Conservation (phyloP, 768 basidiomycete genomes). For the Lentinula guzmanii region DNA sequence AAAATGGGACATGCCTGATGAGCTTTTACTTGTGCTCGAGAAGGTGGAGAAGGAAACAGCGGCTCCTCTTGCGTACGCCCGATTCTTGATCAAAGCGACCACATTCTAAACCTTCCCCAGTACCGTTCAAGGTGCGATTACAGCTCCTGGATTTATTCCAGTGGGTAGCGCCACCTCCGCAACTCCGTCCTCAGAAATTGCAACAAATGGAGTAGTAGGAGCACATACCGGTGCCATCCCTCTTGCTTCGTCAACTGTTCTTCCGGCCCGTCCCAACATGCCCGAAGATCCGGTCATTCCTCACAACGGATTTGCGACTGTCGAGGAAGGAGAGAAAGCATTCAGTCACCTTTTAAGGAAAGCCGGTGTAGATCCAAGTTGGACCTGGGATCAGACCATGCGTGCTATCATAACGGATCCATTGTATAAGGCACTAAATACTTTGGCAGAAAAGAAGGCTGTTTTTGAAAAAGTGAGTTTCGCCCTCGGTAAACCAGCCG, state of each 20-base stretch:
- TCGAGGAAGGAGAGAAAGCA: constrained; percentile 90
- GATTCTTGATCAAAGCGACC: not conserved
- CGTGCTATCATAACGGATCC: constrained; percentile 98
- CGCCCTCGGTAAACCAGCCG: not conserved
- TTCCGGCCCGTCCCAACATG: constrained; percentile 72
- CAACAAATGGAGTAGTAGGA: constrained; percentile 46
- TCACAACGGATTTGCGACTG: constrained; percentile 80
- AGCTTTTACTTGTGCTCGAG: constrained; percentile 77
- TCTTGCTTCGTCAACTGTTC: constrained; percentile 49
- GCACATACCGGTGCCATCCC: constrained; percentile 54
- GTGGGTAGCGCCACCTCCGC: constrained; percentile 38
- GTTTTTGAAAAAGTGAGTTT: constrained; percentile 83
- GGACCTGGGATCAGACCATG: constrained; percentile 99
- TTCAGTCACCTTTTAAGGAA: constrained; percentile 87
- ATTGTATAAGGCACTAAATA: constrained; percentile 89
- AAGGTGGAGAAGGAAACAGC: constrained; percentile 76
- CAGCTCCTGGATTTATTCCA: constrained; percentile 38
- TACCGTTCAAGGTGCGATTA: constrained; percentile 10
- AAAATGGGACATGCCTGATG: constrained; percentile 97
- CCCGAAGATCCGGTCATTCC: constrained; percentile 88
- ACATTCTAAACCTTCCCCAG: not conserved
- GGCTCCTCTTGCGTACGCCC: constrained; percentile 16
- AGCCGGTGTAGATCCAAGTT: constrained; percentile 84
- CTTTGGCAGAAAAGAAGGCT: constrained; percentile 90
- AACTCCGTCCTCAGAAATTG: constrained; percentile 17